phyloP scores from a whole-genome alignment of 2,329 filamentous ascomycete genomes.

The Neofusicoccum sp. region DNA sequence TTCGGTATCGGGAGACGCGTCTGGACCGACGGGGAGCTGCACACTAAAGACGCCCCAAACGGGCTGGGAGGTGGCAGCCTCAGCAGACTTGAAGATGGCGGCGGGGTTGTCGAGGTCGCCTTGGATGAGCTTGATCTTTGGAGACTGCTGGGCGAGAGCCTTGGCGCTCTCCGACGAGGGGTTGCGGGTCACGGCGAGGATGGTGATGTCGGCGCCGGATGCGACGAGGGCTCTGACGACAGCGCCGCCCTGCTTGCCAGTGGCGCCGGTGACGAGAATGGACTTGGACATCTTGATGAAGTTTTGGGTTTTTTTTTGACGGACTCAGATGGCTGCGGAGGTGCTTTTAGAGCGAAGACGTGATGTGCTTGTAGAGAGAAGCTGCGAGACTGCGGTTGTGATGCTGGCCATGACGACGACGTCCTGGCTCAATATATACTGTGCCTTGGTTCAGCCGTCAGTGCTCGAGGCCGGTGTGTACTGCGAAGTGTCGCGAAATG shows the following conservation, averaged over 20 bases:
- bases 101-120: constrained; percentile 53
- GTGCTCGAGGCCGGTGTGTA: no score
- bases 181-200: constrained; percentile 59
- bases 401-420: neutral
- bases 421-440: neutral
- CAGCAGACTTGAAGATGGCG: constrained; percentile 50
- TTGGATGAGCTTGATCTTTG: constrained; percentile 53
- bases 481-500: neutral
- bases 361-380: neutral
- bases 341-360: neutral
- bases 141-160: constrained; percentile 44
- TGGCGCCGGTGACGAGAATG: constrained; percentile 44
- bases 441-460: neutral
- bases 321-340: neutral
- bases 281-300: constrained; percentile 30
- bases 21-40: constrained; percentile 23
- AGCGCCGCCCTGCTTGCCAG: constrained; percentile 46
- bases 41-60: constrained; percentile 37
- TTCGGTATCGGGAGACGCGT: constrained; percentile 25
- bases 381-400: neutral
- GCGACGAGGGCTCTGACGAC: constrained; percentile 40
- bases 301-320: neutral
- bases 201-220: constrained; percentile 42
- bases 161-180: constrained; percentile 49
- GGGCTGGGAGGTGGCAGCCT: constrained; percentile 31